Base-by-base conservation (phyloP, 108 stramenopile species). In the Mediolabrus comicus region DNA sequence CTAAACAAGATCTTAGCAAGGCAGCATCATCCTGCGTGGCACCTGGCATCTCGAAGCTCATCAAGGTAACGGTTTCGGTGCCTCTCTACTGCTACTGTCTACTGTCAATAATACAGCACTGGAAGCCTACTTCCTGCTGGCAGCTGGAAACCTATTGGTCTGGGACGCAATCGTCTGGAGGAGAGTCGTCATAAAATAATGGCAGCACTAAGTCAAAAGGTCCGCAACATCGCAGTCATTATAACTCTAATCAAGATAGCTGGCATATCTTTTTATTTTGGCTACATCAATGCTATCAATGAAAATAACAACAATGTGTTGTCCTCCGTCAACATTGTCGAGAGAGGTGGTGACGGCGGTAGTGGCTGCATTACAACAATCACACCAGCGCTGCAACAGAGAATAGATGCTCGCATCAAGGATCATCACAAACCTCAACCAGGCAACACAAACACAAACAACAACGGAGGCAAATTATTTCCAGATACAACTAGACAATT, bases 201-300 rank as follows among this genome's bases (percentile, higher is more conserved):
- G n/a, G n/a, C n/a, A n/a, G n/a, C n/a, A n/a, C n/a, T n/a, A n/a
- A n/a, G 39, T 17, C 39, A 17, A 17, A 49, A 49, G 22, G 46
- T 22, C 46, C 19, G 22, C 19, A 49, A 8, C n/a, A 8, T 49
- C 14, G 46, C 22, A 8, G 22, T 24, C 19, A 17, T 49, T 8
- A 49, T 49, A 22, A 57, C 30, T n/a, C 56, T 57, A 4, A 16
- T 57, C 56, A 57, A 57, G 56, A 57, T 57, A 17, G 17, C 26
- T 10, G 28, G 26, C 30, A 57, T 57, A 30, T 57, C 56, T 8
- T 57, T 30, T 32, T 57, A 57, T 28, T 4, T 57, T 7, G 56
- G 56, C 29, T 57, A 57, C 29, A 30, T 30, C 56, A 57, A 57
- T 56, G 55, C 55, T 22, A 7, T 56, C 1, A 31, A 43, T 17